phyloP scores from a whole-genome alignment of 495 filamentous ascomycete genomes.

The Thermothielavioides terrestris region DNA sequence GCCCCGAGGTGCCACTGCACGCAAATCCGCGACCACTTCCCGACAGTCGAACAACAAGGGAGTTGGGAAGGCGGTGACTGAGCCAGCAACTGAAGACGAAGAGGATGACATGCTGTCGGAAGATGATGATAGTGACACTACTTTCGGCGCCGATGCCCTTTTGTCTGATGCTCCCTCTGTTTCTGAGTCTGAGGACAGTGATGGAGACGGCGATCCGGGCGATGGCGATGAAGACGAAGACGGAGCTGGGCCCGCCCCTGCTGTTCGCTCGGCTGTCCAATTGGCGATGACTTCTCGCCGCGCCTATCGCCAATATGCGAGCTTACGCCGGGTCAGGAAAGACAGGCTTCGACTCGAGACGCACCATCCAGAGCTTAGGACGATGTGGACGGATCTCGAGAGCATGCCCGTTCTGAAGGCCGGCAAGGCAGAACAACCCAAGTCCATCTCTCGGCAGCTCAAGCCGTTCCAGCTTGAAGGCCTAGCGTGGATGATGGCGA shows the following conservation, averaged over 20 bases:
- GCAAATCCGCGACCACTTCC: not conserved
- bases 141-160: not conserved
- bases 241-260: not conserved
- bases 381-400: conserved; percentile 76
- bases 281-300: conserved; percentile 14
- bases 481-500: conserved; percentile 82
- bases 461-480: conserved; percentile 93
- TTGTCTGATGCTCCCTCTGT: not conserved
- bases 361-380: conserved; percentile 65
- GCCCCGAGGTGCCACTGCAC: not conserved
- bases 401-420: conserved; percentile 56
- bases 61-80: not conserved
- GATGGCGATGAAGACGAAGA: conserved; percentile 4
- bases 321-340: conserved; percentile 16
- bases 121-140: not conserved
- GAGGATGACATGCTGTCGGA: not conserved
- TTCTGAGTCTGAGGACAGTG: not conserved
- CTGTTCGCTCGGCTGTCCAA: conserved; percentile 2
- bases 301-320: conserved; percentile 19
- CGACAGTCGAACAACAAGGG: not conserved
- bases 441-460: conserved; percentile 66
- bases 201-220: not conserved
- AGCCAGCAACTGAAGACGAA: not conserved
- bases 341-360: conserved; percentile 47
- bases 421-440: conserved; percentile 63